Conservation (phyloP, 306 rosid species). For the Malus sylvestris region DNA sequence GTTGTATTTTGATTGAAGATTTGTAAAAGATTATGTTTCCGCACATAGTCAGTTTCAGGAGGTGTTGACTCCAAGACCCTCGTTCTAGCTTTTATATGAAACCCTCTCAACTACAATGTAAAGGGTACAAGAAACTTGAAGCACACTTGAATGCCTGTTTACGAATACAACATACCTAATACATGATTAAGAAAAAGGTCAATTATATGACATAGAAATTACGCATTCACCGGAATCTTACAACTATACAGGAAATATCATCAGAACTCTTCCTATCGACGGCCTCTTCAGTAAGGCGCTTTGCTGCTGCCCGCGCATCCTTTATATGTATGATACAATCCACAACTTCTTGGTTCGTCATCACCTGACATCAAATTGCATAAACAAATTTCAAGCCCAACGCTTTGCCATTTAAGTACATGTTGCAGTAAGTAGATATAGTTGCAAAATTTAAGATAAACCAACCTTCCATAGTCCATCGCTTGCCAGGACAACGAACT, state of each 20-base stretch:
- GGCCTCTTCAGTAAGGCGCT: constrained; percentile 75
- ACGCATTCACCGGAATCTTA: constrained; percentile 51
- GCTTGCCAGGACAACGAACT: constrained; percentile 80
- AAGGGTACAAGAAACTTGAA: not conserved
- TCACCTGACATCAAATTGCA: constrained; percentile 46
- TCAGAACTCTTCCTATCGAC: constrained; percentile 75
- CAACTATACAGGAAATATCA: constrained; percentile 80
- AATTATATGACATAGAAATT: not conserved
- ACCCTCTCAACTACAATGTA: not conserved
- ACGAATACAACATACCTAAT: not conserved
- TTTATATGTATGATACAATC: constrained; percentile 52
- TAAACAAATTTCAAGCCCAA: not conserved
- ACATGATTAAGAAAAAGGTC: not conserved
- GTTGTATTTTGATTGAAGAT: not conserved
- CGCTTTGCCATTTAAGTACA: not conserved
- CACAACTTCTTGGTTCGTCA: constrained; percentile 89
- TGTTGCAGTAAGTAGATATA: not conserved
- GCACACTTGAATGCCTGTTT: constrained; percentile 11
- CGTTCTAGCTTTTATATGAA: not conserved
- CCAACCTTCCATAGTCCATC: constrained; percentile 98
- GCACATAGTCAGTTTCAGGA: not conserved
- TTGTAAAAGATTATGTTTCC: not conserved
- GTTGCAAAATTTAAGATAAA: not conserved
- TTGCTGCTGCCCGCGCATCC: constrained; percentile 86
- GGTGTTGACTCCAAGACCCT: not conserved